phyloP scores from a whole-genome alignment of 495 filamentous ascomycete genomes.

The Penicillium mononematosum region DNA sequence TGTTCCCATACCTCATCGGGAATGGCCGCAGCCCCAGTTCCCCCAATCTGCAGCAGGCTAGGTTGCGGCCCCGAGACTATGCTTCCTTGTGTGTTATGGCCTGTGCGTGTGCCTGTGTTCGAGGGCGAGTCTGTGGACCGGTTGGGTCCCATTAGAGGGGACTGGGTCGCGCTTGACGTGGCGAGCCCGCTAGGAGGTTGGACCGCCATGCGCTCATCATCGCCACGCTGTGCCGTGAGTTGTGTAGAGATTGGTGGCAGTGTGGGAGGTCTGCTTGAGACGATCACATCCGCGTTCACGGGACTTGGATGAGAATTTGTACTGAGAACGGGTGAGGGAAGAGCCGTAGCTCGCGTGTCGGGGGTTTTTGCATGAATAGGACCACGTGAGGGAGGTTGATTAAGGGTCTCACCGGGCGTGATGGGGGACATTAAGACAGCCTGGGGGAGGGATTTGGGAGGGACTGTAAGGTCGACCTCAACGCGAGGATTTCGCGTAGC shows the following conservation, averaged over 20 bases:
- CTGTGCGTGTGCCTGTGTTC: neutral
- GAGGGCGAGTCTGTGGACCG: neutral
- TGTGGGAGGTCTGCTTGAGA: conserved; percentile 55
- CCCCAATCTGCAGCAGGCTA: neutral
- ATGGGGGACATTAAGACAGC: conserved; percentile 27
- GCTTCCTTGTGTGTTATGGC: neutral
- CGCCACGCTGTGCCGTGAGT: neutral
- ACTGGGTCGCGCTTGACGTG: neutral
- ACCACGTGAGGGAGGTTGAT: conserved; percentile 4
- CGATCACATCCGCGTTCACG: conserved; percentile 1
- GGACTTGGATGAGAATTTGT: conserved; percentile 19
- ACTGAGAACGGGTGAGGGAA: conserved; percentile 24
- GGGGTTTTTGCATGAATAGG: conserved; percentile 2
- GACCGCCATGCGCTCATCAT: conserved; percentile 2
- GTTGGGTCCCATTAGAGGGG: neutral
- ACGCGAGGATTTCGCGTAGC: neutral
- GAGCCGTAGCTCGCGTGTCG: conserved; percentile 9
- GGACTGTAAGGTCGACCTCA: neutral
- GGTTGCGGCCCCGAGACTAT: neutral
- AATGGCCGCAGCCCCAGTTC: neutral
- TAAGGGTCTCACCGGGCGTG: conserved; percentile 21
- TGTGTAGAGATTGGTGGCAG: neutral
- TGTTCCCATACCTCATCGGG: conserved; percentile 9
- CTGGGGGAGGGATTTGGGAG: neutral
- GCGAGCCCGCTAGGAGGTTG: neutral